Percentiles rank a stretch among this genome's conserved stretches.
Conservation (phyloP, 2,329 filamentous ascomycete species). For the Ambrosiella xylebori region DNA sequence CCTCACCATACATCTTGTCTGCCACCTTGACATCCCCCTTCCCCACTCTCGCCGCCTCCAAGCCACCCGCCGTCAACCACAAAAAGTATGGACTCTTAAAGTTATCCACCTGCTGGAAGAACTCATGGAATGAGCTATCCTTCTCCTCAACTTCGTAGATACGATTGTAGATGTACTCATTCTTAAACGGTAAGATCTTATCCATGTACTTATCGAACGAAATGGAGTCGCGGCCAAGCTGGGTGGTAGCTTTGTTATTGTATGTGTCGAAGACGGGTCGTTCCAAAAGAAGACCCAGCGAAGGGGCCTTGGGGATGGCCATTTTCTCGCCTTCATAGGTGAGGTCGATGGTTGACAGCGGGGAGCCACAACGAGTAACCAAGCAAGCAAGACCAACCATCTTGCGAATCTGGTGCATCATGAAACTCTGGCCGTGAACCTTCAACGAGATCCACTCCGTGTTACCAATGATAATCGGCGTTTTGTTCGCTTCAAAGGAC, state of each 20-base stretch:
- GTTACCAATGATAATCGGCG: slow-evolving; percentile 69
- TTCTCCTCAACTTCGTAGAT: slow-evolving; percentile 84
- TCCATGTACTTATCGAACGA: slow-evolving; percentile 64
- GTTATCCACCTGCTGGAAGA: slow-evolving; percentile 65
- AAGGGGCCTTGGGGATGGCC: slow-evolving; percentile 85
- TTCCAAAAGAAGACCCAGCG: slow-evolving; percentile 74
- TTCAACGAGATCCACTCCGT: slow-evolving; percentile 93
- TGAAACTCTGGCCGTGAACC: slow-evolving; percentile 95
- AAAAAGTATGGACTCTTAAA: slow-evolving; percentile 56
- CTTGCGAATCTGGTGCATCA: slow-evolving; percentile 99
- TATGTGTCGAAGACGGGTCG: slow-evolving; percentile 82
- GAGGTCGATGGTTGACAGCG: slow-evolving; percentile 51
- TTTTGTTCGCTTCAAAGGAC: slow-evolving; percentile 62
- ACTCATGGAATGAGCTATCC: slow-evolving; percentile 63
- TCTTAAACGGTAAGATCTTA: slow-evolving; percentile 76
- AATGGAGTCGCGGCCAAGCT: slow-evolving; percentile 49
- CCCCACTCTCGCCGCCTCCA: slow-evolving; percentile 36
- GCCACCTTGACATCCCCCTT: slow-evolving; percentile 25
- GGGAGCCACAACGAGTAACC: slow-evolving; percentile 67
- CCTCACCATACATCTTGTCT: slow-evolving; percentile 34
- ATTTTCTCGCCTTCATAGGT: slow-evolving; percentile 58
- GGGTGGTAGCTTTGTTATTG: slow-evolving; percentile 52
- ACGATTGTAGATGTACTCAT: slow-evolving; percentile 74
- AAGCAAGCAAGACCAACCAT: slow-evolving; percentile 92
- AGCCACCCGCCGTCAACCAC: slow-evolving; percentile 54